Evolutionary conservation across 805 yeast genomes (phyloP).

Genomic region (Candida coquimbonensis): DNA sequence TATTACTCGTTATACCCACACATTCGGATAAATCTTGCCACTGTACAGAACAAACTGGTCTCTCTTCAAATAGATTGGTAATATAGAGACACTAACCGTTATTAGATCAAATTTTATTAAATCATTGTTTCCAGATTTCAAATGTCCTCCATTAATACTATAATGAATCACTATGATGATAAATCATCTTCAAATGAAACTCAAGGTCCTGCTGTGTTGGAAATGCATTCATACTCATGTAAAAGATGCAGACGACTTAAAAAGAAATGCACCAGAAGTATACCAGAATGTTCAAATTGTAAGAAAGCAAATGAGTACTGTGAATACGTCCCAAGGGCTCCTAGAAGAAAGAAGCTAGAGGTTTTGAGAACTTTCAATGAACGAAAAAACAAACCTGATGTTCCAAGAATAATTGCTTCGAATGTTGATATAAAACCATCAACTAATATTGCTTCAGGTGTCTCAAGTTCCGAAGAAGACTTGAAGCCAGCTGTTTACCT

Average conservation of each 20-base stretch:
- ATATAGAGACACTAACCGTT: no score
- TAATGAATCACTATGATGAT: slow-evolving; percentile 1
- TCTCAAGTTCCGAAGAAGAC: neutral
- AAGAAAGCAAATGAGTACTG: slow-evolving; percentile 31
- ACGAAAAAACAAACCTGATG: slow-evolving; percentile 8
- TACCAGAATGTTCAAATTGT: slow-evolving; percentile 40
- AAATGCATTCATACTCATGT: slow-evolving; percentile 31
- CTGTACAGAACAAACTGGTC: no score
- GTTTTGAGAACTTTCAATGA: slow-evolving; percentile 21
- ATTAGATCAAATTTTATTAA: no score
- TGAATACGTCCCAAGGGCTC: slow-evolving; percentile 37
- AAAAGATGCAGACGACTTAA: slow-evolving; percentile 41
- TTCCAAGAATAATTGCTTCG: neutral
- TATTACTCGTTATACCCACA: no score
- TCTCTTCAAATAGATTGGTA: no score
- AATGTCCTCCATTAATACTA: slow-evolving; percentile 1
- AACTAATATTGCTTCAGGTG: neutral
- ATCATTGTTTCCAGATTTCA: no score
- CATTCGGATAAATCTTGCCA: no score
- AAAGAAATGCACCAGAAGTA: slow-evolving; percentile 40
- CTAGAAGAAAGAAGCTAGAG: slow-evolving; percentile 30
- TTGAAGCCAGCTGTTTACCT: no score
- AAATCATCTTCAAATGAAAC: neutral
- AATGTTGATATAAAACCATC: neutral
- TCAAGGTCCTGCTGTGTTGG: neutral